Conservation (phyloP, 805 yeast species). For the Kregervanrija fluxuum region DNA sequence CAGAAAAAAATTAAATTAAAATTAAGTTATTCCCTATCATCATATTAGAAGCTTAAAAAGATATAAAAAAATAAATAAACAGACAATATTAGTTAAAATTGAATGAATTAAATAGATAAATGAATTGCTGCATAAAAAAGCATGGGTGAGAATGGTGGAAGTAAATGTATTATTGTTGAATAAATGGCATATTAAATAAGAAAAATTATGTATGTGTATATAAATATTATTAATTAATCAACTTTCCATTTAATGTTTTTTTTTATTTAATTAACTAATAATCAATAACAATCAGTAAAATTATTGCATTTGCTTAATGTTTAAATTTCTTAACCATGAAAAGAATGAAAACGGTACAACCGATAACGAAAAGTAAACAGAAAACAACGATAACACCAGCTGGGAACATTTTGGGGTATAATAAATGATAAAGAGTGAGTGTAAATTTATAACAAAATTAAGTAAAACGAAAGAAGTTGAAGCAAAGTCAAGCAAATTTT, state of each 20-base stretch:
- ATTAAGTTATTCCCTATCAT: no score
- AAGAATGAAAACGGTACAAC: constrained; percentile 25
- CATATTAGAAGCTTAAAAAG: not conserved
- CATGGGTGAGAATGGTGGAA: no score
- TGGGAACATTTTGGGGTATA: constrained; percentile 41
- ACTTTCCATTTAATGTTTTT: no score
- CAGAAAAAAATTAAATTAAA: not conserved
- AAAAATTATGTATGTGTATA: no score
- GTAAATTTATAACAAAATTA: no score
- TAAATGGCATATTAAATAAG: no score
- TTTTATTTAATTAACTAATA: not conserved
- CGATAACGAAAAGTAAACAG: constrained; percentile 43
- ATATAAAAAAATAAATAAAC: not conserved
- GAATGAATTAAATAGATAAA: not conserved
- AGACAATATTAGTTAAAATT: not conserved
- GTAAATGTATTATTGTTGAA: no score
- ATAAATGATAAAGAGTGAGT: not conserved
- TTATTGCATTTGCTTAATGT: constrained; percentile 19
- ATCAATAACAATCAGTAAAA: not conserved
- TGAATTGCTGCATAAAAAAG: no score
- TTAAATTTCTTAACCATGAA: constrained; percentile 27
- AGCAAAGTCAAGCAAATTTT: no score
- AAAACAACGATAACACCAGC: constrained; percentile 61
- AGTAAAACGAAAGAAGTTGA: no score
- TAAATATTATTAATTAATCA: no score